phyloP scores from a whole-genome alignment of 192 early-diverging fungal genomes.

The Entomortierella parvispora region DNA sequence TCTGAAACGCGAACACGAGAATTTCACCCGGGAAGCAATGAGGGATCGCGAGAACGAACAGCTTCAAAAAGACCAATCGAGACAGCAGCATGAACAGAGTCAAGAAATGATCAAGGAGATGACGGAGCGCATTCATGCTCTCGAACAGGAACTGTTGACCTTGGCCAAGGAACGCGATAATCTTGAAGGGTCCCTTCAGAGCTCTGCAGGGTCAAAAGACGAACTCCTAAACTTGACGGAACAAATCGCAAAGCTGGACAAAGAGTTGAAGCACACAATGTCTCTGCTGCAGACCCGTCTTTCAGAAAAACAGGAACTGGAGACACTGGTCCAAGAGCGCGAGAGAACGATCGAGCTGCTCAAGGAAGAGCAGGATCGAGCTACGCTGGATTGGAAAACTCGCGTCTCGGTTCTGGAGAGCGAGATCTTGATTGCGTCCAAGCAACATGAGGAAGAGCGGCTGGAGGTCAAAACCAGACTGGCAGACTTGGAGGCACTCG shows the following conservation, averaged over 20 bases:
- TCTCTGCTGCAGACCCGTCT: background rate
- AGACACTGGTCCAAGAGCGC: no score
- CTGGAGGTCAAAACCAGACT: background rate
- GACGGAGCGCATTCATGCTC: background rate
- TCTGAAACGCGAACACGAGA: slow-evolving; percentile 10
- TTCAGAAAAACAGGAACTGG: no score
- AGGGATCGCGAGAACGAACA: background rate
- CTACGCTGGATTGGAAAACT: no score
- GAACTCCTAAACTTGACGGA: background rate
- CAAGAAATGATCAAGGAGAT: no score
- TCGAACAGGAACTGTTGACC: background rate
- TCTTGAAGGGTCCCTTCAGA: background rate
- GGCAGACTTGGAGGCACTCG: background rate
- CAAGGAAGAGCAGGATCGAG: background rate
- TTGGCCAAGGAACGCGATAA: slow-evolving; percentile 3
- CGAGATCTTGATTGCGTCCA: no score
- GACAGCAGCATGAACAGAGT: background rate
- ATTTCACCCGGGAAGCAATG: background rate
- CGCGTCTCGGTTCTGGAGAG: no score
- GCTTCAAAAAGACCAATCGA: background rate
- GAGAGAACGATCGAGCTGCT: background rate
- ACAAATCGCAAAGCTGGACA: background rate
- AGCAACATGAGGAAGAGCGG: background rate
- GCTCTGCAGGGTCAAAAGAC: background rate
- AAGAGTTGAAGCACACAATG: background rate